Percentiles rank a stretch among this genome's conserved stretches.
These are phyloP conservation scores for Gomphus sp. DNA, from an alignment of 1,284 basidiomycete species.

Conservation along the genomic window DNA sequence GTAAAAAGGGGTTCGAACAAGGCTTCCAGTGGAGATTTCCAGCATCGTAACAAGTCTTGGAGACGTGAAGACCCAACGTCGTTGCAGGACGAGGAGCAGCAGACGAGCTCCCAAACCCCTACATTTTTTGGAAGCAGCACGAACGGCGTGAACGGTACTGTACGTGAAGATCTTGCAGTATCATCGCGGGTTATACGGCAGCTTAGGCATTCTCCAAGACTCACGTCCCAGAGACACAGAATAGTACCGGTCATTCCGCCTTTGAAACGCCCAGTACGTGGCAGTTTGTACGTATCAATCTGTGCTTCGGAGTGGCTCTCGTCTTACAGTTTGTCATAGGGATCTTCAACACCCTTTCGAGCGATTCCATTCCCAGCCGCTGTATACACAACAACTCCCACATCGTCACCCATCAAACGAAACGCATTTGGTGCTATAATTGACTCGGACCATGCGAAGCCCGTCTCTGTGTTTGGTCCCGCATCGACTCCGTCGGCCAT, in stretches of 20 bases:
- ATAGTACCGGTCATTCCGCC: no score
- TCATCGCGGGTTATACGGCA: not conserved
- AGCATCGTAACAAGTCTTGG: conserved; percentile 1
- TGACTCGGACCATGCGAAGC: not conserved
- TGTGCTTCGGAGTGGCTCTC: not conserved
- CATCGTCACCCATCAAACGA: not conserved
- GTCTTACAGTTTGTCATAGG: not conserved
- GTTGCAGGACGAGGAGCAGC: not conserved
- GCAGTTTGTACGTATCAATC: not conserved
- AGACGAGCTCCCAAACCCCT: not conserved
- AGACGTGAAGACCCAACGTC: not conserved
- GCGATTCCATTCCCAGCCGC: not conserved
- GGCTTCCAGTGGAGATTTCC: not conserved
- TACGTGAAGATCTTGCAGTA: not conserved
- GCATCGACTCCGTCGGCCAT: not conserved
- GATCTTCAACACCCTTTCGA: not conserved
- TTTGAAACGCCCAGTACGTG: not conserved
- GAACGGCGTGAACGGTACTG: not conserved
- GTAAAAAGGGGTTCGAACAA: not conserved
- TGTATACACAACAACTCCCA: not conserved
- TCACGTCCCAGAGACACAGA: not conserved
- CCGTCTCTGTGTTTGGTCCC: not conserved
- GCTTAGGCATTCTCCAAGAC: not conserved
- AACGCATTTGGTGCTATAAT: conserved; percentile 1
- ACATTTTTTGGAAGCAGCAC: not conserved